Evolutionary conservation across 257 asterid species (phyloP), one percentile per base, ranked within the genome.

Genomic region (Craterostigma plantagineum): DNA sequence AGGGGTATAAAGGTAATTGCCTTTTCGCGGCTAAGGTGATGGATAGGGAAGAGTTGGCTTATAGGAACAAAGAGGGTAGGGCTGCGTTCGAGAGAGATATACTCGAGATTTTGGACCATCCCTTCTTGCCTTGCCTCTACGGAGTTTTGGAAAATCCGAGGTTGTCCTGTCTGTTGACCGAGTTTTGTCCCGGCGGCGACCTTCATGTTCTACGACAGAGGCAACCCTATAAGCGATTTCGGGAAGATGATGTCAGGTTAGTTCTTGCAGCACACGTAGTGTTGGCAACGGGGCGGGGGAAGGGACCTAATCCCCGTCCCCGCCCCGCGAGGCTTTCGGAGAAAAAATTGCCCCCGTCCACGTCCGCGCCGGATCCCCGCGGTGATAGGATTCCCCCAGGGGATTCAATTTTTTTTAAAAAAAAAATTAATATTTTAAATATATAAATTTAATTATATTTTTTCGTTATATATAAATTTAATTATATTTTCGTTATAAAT

Each of bases 1-100:
- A 75, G 27, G 72, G 61, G 8, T 48, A 51, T 0, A 52, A 15
- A 30, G 82, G 91, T 52, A 38, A 66, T 50, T 41, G 56, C 35
- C 72, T 78, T 72, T 90, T 90, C 3, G 91, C 92, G 6, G 76
- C 73, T 63, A 71, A 78, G 57, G 76, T 75, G 92, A 82, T 75
- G 48, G 84, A 77, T 51, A 82, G 70, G 18, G 85, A 82, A 51
- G 86, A 82, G 69, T 49, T 82, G 64, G 77, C 63, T 15, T 43
- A 57, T 54, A 66, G 91, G 71, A 69, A 60, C 46, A 78, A 75
- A 50, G 92, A 78, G 60, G 48, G 61, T 15, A 76, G 95, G 56
- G 92, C 94, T 13, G 63, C 50, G 60, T 49, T 54, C 30, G 91
- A 82, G 63, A 78, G 53, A 71, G 91, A 82, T 51, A 64, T 82